Evolutionary conservation across 257 asterid genomes (phyloP).

Genomic region (Fraxinus pennsylvanica): DNA sequence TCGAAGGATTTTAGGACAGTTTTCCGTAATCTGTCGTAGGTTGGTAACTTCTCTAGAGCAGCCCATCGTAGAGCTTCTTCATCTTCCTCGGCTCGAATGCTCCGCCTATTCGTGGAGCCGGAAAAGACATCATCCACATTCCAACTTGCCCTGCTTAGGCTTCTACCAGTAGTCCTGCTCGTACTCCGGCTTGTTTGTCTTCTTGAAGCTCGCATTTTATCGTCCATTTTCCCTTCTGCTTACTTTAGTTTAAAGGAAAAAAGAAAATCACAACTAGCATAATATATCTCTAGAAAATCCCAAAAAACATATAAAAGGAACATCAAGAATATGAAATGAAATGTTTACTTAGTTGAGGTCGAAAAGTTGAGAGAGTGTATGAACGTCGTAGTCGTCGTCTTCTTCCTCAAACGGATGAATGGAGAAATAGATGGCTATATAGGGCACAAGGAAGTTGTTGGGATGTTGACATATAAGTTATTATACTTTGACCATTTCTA

Average conservation of each 20-base stretch:
- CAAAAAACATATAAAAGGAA: background rate
- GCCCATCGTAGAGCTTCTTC: slow-evolving; percentile 93
- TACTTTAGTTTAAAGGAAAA: background rate
- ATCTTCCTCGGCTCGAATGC: slow-evolving; percentile 60
- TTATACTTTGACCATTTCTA: background rate
- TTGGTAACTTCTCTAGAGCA: slow-evolving; percentile 79
- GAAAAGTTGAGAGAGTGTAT: background rate
- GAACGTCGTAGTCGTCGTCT: background rate
- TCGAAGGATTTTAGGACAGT: slow-evolving; percentile 47
- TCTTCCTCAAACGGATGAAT: background rate
- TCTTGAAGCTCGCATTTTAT: slow-evolving; percentile 26
- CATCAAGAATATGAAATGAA: background rate
- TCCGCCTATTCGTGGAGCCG: slow-evolving; percentile 34
- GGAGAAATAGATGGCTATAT: background rate
- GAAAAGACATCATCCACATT: slow-evolving; percentile 50
- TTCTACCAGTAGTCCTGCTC: slow-evolving; percentile 38
- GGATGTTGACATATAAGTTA: background rate
- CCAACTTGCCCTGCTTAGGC: slow-evolving; percentile 42
- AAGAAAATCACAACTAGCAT: background rate
- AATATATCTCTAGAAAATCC: background rate
- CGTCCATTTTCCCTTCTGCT: slow-evolving; percentile 8
- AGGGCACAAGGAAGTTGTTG: background rate
- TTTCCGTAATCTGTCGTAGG: slow-evolving; percentile 69
- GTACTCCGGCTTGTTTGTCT: slow-evolving; percentile 42
- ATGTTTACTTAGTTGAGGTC: background rate